phyloP scores from a whole-genome alignment of 2,329 filamentous ascomycete genomes.

The Mycosphaerella arachidis region DNA sequence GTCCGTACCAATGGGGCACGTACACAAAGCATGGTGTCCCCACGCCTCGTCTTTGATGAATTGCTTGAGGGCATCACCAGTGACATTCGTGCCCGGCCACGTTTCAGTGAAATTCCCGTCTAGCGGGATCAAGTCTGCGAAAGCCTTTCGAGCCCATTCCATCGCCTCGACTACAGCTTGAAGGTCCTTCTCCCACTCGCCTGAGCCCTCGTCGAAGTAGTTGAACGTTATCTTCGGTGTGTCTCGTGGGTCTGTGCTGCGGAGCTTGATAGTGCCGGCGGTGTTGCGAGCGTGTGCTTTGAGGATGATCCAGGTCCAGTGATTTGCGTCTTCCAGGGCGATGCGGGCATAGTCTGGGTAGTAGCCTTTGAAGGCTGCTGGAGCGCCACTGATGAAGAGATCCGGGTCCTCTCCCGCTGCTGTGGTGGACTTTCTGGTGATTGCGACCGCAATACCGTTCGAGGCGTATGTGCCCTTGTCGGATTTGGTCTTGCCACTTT shows the following conservation, averaged over 20 bases:
- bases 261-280: constrained; percentile 57
- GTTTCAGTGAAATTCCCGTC: constrained; percentile 41
- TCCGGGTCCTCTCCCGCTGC: constrained; percentile 47
- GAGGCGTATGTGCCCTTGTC: constrained; percentile 43
- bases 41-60: constrained; percentile 50
- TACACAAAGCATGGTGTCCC: constrained; percentile 55
- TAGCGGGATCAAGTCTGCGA: constrained; percentile 35
- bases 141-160: constrained; percentile 41
- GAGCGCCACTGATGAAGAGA: constrained; percentile 52
- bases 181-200: constrained; percentile 38
- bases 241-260: constrained; percentile 59
- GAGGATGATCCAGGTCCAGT: constrained; percentile 50
- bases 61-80: constrained; percentile 42
- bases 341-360: constrained; percentile 51
- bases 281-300: constrained; percentile 61
- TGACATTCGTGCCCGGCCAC: constrained; percentile 40
- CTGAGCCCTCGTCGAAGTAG: constrained; percentile 50
- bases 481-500: constrained; percentile 32
- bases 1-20: constrained; percentile 52
- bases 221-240: constrained; percentile 59
- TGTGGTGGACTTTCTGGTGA: constrained; percentile 37
- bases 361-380: constrained; percentile 52
- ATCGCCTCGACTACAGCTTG: constrained; percentile 54
- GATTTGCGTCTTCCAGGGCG: constrained; percentile 40
- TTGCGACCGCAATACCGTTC: constrained; percentile 51